Conservation (phyloP, 2,329 filamentous ascomycete species). For the Anisogramma anomala region DNA sequence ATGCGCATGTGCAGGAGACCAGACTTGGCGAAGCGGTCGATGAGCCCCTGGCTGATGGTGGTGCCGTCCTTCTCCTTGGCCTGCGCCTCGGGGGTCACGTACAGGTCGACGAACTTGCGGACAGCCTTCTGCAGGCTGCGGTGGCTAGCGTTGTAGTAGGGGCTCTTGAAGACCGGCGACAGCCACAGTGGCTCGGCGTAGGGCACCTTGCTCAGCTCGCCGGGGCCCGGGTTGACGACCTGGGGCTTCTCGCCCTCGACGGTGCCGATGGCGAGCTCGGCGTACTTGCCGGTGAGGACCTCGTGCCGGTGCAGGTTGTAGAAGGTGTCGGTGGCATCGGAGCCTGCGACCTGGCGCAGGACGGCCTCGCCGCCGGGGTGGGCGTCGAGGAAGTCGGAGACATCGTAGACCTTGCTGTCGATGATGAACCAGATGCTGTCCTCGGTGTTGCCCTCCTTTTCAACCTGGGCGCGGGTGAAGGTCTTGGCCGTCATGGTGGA, state of each 20-base stretch:
- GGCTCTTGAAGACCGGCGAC: slow-evolving; percentile 61
- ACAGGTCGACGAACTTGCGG: slow-evolving; percentile 59
- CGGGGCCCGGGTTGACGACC: slow-evolving; percentile 56
- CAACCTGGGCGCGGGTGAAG: slow-evolving; percentile 54
- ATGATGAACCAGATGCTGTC: slow-evolving; percentile 75
- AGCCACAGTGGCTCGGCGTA: slow-evolving; percentile 83
- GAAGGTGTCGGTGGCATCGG: slow-evolving; percentile 71
- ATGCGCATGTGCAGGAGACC: slow-evolving; percentile 72
- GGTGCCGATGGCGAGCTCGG: slow-evolving; percentile 61
- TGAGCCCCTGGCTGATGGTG: slow-evolving; percentile 59
- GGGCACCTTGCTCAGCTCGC: slow-evolving; percentile 65
- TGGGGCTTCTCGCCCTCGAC: slow-evolving; percentile 64
- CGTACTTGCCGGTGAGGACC: slow-evolving; percentile 65
- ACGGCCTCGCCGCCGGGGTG: slow-evolving; percentile 76
- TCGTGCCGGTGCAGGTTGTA: slow-evolving; percentile 90
- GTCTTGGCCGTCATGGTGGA: slow-evolving; percentile 32
- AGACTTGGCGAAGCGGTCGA: slow-evolving; percentile 64
- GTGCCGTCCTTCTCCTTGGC: slow-evolving; percentile 64
- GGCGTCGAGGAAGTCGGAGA: slow-evolving; percentile 73
- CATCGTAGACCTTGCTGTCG: slow-evolving; percentile 78
- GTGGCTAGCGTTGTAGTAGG: slow-evolving; percentile 72
- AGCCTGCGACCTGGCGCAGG: slow-evolving; percentile 66
- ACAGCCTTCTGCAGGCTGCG: slow-evolving; percentile 55
- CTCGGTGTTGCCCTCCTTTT: slow-evolving; percentile 57
- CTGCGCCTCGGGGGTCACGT: slow-evolving; percentile 63